Base-by-base conservation (phyloP, 345 rosid species). In the Eucalyptus urophylla region DNA sequence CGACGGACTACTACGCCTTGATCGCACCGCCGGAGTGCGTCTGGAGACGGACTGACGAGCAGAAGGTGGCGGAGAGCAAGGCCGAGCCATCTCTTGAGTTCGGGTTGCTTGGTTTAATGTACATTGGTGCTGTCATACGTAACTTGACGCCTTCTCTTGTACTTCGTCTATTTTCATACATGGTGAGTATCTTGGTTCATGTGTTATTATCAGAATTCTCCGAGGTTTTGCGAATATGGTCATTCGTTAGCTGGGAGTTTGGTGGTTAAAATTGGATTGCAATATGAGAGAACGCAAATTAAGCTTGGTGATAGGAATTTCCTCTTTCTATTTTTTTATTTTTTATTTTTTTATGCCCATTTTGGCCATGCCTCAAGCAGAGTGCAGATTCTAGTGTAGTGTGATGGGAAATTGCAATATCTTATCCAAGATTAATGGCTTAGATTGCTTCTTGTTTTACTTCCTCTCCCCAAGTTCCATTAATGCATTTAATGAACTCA, bases 1-100 rank as follows among this genome's bases (percentile, higher is more conserved):
- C n/a, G n/a, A n/a, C n/a, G n/a, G n/a, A 93, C 86, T 94, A 90
- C 87, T 94, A 93, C 22, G 88, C 95, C 15, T 17, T 51, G 21
- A 86, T 90, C 21, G 92, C 92, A 3, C 94, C 91, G 8, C 93
- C 89, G 6, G 83, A 14, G 19, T 62, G 90, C 25, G 90, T 44
- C 31, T 93, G 93, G 95, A 89, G 86, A 9, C 21, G 8, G 8
- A n/a, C 87, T 2, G 76, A 86, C 19, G 65, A 47, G 19, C 76
- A 86, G 37, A 53, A 86, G 49, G 33, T 62, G 47, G 87, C 86
- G 49, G 91, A 92, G 88, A 69, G 43, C 19, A 40, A 31, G 43
- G 12, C 43, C 21, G 80, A 69, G 24, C 43, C 43, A 15, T 69
- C 80, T 69, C 80, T 69, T 4, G 22, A 69, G 22, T 40, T 67